Evolutionary conservation across 108 stramenopile genomes (phyloP), one percentile per base, ranked within the genome.

Genomic region (Nannochloropsis gaditana): DNA sequence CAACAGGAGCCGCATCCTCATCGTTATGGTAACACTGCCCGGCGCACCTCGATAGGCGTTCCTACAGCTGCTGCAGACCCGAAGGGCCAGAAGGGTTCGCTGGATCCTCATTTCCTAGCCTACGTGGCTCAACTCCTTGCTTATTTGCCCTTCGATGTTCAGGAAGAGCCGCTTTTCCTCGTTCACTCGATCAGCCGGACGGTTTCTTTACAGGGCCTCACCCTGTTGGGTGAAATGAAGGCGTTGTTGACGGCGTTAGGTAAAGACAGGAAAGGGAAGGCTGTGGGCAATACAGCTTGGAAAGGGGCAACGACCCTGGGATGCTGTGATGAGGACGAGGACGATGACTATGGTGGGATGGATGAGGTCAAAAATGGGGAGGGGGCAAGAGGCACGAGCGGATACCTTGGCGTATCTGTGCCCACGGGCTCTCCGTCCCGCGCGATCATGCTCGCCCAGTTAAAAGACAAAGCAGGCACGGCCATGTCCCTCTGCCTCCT

Each of bases 81-180:
- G 21, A 79, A n/a, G 41, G 43, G 43, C 19, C 41, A 44, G 43
- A 42, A 10, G 43, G 79, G 80, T 3, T 80, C 85, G 2, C n/a
- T 86, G 47, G 86, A 87, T 31, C 21, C 83, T 59, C 79, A 44
- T 9, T 73, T 82, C 9, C 83, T 87, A 17, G 50, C 86, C 9
- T 87, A 83, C 41, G 59, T 87, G 43, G 79, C 44, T 43, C 83
- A 83, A 45, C 83, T 83, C 44, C 21, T 87, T 21, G 86, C 86
- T 9, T 82, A 79, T 3, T 45, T 87, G 45, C 86, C 86, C 9
- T 87, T 82, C 43, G 80, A 87, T 79, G 86, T 87, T 8, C 83
- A 83, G 83, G 86, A 87, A 79, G 86, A 87, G 83, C 86, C 86
- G 43, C 44, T 87, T 79, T 83, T 84, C 44, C 45, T 87, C 41